Evolutionary conservation across 2,329 filamentous ascomycete genomes (phyloP), one percentile per base, ranked within the genome.

Genomic region (Xylaria sp.): DNA sequence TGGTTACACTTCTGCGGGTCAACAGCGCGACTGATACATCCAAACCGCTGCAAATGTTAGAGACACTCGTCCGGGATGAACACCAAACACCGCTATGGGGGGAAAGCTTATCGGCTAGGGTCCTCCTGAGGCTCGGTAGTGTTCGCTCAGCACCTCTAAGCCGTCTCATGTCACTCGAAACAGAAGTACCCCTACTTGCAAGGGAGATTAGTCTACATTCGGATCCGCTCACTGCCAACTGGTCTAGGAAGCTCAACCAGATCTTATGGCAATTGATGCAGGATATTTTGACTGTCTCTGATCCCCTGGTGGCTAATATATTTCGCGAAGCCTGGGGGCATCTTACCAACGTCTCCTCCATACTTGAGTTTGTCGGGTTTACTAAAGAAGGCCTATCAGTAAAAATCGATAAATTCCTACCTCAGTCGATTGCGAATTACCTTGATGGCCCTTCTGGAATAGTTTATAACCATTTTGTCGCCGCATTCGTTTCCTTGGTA

Each of bases 151-250:
- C 90, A 0, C 86, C 82, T 54, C 80, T 93, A 47, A 85, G 85
- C 54, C 87, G 89, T 50, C 80, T 93, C 57, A 84, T 86, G 53
- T 83, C 91, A 21, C 82, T 93, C 0, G 89, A 92, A 77, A 82
- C 84, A 1, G 91, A 93, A 75, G 80, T 92, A 59, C 88, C 89
- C 9, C 81, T 86, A 2, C 81, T 92, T 68, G 88, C 87, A 10
- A 83, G 84, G 53, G 85, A 88, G 65, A 73, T 92, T 29, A 80
- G 85, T 57, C 76, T 79, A 42, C 83, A 87, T 67, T 85, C 84
- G 63, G 75, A 80, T 37, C 79, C 87, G 29, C 78, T 91, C 50
- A 78, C 83, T 3, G 77, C 81, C 16, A 84, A 89, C 72, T 84
- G 88, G 2, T 73, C 88, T 3, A 73, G 76, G 12, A 81, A 84